These are phyloP conservation scores for Coffea humblotiana DNA, from an alignment of 305 asterid genomes.

Conservation along the genomic window DNA sequence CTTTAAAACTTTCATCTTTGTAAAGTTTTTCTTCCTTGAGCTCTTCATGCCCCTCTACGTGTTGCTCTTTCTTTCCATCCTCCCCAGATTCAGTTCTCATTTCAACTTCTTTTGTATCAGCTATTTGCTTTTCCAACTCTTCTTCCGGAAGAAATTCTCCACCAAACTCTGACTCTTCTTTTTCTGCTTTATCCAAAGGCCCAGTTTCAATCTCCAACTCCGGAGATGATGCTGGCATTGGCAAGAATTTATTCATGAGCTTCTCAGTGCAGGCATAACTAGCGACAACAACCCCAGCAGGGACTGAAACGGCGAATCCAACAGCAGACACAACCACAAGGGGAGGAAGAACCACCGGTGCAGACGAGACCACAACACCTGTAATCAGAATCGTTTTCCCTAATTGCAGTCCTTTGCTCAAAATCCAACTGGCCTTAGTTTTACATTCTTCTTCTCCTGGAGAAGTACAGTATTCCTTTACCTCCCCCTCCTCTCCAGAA, in stretches of 20 bases:
- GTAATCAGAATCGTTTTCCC: slow-evolving; percentile 57
- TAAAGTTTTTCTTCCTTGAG: not conserved
- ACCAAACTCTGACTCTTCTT: slow-evolving; percentile 18
- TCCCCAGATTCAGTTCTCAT: slow-evolving; percentile 29
- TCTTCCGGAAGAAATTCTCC: slow-evolving; percentile 18
- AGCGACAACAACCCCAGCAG: slow-evolving; percentile 55
- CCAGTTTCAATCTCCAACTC: slow-evolving; percentile 23
- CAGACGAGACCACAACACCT: slow-evolving; percentile 57
- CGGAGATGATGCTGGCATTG: slow-evolving; percentile 22
- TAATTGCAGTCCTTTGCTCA: slow-evolving; percentile 37
- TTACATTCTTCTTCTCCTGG: slow-evolving; percentile 22
- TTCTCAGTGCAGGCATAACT: slow-evolving; percentile 63
- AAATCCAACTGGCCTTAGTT: slow-evolving; percentile 42
- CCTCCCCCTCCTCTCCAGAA: slow-evolving; percentile 36
- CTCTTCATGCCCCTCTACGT: slow-evolving; percentile 1
- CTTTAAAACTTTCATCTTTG: not conserved
- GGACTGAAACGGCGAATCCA: slow-evolving; percentile 55
- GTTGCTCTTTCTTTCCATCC: slow-evolving; percentile 6
- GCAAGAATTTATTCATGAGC: slow-evolving; percentile 63
- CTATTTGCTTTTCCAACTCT: slow-evolving; percentile 23
- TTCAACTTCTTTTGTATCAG: slow-evolving; percentile 24
- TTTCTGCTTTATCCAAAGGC: slow-evolving; percentile 17
- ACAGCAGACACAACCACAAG: slow-evolving; percentile 52
- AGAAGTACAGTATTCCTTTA: slow-evolving; percentile 17
- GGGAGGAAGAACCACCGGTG: slow-evolving; percentile 68